A percentile compares a stretch with the other conserved stretches of the same genome.
Evolutionary conservation across 192 early-diverging fungal species (phyloP).

Genomic region (Lobulomyces angularis): DNA sequence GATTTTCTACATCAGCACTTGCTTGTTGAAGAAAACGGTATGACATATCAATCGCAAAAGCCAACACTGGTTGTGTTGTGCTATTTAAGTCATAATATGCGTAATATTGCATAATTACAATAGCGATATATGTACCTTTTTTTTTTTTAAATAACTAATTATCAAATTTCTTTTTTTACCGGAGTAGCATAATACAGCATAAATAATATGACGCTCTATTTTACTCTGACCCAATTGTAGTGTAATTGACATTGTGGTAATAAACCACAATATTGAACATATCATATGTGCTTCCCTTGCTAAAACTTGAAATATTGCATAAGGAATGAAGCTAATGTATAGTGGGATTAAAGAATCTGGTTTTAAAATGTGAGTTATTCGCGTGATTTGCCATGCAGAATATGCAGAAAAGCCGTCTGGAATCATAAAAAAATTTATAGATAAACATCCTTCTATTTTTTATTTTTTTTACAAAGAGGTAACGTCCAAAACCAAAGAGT

Average conservation of each 20-base stretch:
- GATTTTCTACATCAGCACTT: background rate
- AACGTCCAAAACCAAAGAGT: slow-evolving; percentile 14
- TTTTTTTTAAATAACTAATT: background rate
- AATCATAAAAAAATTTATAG: slow-evolving; percentile 2
- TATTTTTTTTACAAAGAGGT: slow-evolving; percentile 19
- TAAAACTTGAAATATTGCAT: slow-evolving; percentile 11
- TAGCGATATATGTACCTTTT: background rate
- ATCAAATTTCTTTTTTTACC: slow-evolving; percentile 6
- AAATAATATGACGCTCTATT: slow-evolving; percentile 12
- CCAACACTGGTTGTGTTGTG: too few species aligned
- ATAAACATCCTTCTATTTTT: slow-evolving; percentile 7
- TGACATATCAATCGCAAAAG: background rate
- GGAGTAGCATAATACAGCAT: slow-evolving; percentile 12
- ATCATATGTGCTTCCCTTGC: slow-evolving; percentile 23
- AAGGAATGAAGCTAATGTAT: slow-evolving; percentile 30
- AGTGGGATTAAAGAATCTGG: slow-evolving; percentile 16
- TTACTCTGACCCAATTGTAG: slow-evolving; percentile 16
- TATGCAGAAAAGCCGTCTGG: slow-evolving; percentile 17
- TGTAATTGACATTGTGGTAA: slow-evolving; percentile 26
- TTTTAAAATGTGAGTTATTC: slow-evolving; percentile 5
- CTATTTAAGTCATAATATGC: too few species aligned
- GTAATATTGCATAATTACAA: too few species aligned
- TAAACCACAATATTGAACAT: slow-evolving; percentile 23
- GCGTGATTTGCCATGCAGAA: slow-evolving; percentile 4
- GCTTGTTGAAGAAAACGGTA: background rate